These are phyloP conservation scores for Kockiozyma suomiensis DNA, from an alignment of 805 yeast species.

Conservation along the genomic window DNA sequence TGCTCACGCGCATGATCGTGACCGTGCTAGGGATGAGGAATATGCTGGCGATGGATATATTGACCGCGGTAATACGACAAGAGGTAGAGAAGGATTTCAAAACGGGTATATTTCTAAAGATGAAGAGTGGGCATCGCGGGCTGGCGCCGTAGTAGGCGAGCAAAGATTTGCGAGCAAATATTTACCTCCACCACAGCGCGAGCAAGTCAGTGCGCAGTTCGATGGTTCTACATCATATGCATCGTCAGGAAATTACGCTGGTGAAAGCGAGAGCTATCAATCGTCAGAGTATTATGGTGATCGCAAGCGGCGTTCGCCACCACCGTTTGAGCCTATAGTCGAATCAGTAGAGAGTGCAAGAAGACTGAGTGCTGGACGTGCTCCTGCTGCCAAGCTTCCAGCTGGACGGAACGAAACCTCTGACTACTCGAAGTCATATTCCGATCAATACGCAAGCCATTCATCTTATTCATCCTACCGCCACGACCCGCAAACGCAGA, in stretches of 20 bases:
- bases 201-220: too few relatives aligned
- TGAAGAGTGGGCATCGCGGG: constrained; percentile 25
- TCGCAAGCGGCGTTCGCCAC: neutral
- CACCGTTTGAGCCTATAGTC: neutral
- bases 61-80: neutral
- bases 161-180: neutral
- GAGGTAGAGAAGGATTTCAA: neutral
- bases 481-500: neutral
- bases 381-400: constrained; percentile 46
- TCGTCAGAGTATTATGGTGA: neutral
- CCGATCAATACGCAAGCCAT: constrained; percentile 17
- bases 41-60: neutral
- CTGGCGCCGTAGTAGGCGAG: constrained; percentile 7
- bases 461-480: neutral
- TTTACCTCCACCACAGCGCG: neutral
- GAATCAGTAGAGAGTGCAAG: neutral
- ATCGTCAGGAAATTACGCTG: neutral
- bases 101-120: constrained; percentile 19
- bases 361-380: neutral
- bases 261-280: neutral
- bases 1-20: neutral
- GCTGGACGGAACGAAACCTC: constrained; percentile 69
- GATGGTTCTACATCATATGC: too few relatives aligned
- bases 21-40: neutral
- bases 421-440: constrained; percentile 3